Percentiles rank a stretch among this genome's conserved stretches.
Evolutionary conservation across 2,329 filamentous ascomycete species (phyloP).

Genomic region (Fusarium succisae): DNA sequence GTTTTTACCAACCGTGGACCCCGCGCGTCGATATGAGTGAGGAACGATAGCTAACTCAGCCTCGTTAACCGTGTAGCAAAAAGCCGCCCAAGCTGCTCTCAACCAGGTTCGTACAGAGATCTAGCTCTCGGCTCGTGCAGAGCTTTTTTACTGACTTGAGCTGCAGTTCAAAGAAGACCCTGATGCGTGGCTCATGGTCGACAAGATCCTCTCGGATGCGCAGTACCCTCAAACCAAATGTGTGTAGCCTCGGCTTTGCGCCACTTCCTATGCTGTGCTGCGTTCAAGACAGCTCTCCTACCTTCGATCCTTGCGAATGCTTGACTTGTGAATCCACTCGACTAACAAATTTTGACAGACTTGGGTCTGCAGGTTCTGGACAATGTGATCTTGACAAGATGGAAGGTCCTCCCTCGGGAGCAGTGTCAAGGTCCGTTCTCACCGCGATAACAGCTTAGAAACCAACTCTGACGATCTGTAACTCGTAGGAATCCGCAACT

Average conservation of each 20-base stretch:
- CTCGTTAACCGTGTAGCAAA: constrained; percentile 75
- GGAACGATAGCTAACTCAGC: constrained; percentile 29
- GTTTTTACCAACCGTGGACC: constrained; percentile 34
- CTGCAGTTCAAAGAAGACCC: constrained; percentile 96
- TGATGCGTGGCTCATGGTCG: constrained; percentile 96
- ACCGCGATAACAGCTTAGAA: neutral
- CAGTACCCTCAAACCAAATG: constrained; percentile 97
- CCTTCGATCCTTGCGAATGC: neutral
- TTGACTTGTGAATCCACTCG: constrained; percentile 6
- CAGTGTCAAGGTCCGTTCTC: constrained; percentile 81
- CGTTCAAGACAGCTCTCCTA: neutral
- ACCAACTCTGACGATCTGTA: constrained; percentile 20
- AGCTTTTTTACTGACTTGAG: constrained; percentile 26
- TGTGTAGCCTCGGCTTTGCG: constrained; percentile 56
- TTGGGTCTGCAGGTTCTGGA: constrained; percentile 96
- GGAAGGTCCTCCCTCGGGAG: constrained; percentile 96
- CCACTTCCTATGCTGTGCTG: constrained; percentile 7
- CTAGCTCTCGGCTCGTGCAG: neutral
- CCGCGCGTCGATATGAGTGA: constrained; percentile 29
- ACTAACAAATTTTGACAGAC: constrained; percentile 63
- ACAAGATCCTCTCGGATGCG: constrained; percentile 94
- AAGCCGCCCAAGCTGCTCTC: constrained; percentile 89
- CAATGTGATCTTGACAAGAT: constrained; percentile 98
- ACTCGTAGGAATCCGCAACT: constrained; percentile 89
- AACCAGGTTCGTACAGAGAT: constrained; percentile 76